Base-by-base conservation (phyloP, 1,284 basidiomycete genomes). In the Cystobasidium sp. region DNA sequence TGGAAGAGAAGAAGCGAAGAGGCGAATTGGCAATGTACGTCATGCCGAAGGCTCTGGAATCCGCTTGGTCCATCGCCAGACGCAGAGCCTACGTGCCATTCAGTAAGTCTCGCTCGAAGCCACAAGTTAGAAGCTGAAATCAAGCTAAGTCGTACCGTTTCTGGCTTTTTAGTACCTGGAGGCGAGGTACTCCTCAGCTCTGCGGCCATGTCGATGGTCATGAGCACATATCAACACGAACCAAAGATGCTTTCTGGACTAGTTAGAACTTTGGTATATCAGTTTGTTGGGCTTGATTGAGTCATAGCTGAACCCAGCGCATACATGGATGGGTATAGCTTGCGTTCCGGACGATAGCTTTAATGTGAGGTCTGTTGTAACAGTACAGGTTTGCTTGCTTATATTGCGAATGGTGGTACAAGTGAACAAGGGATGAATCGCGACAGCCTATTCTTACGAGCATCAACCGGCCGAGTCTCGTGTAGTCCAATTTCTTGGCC, bases 1-100 rank as follows among this genome's bases (percentile, higher is more conserved):
- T 96, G 4, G 96, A 99, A 80, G 93, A 94, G 80, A 90, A 88
- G 82, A 85, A 88, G 65, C 85, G 93, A 16, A 86, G 93, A 14
- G 88, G 88, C 3, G 93, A 96, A 83, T 84, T 96, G 76, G 93
- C 95, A 39, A 95, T 97, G 90, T 99, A 96, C 82, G 93, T 94
- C 3, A 84, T 97, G 51, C 95, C 95, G n/a, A 93, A 94, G 82
- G 92, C 88, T 0, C 82, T 96, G 56, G 93, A 96, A 84, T 91
- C 91, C 71, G 88, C 88, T 12, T 98, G 95, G 94, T 86, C 89
- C 0, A 88, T 90, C 78, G 88, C 90, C 1, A 44, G 62, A 37
- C 56, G 70, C 7, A 61, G 70, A 16, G 62, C 70, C 22, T 73
- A 66, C 16, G 70, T 73, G 20, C 70, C 70, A 24, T 73, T 73